Base-by-base conservation (phyloP, 768 basidiomycete genomes). In the Pleurotus salmoneostramineus region DNA sequence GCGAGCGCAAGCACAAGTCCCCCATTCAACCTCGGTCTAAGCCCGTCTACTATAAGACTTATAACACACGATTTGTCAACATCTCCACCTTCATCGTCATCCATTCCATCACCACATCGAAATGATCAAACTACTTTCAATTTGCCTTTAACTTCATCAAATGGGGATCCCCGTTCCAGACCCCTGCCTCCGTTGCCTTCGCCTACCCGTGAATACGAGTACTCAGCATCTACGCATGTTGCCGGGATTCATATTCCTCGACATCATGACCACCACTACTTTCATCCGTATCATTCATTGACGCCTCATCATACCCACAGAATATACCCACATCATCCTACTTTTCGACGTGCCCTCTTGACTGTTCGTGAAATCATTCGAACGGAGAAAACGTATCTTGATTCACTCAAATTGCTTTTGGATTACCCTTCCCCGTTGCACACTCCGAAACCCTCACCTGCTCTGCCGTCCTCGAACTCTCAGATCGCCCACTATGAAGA, bases 321-420 rank as follows among this genome's bases (percentile, higher is more conserved):
- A 10, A 43, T 55, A n/a, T 15, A 51, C 50, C 50, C 50, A 6
- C 52, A 55, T 11, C 36, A 55, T 31, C 21, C 52, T 10, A 65
- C 60, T 15, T 66, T 69, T 3, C 64, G 68, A 21, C 66, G 65
- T 6, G 66, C 66, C 0, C 61, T 71, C 10, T 59, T 69, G 3
- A 66, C 68, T 1, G 65, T 65, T 49, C 68, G 67, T 21, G 69
- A 70, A 60, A 56, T 71, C 27, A 65, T 70, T 14, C 61, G 62
- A 33, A 66, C 65, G 1, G 65, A 66, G 44, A 58, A 61, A 10
- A 27, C 43, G 5, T 68, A 66, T 36, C 59, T 65, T 3, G n/a
- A 36, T 3, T 58, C 62, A 1, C 48, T 66, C 4, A 58, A 58
- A 11, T 17, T 51, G 17, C 62, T 67, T 4, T 34, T 63, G 44